Evolutionary conservation across 2,329 filamentous ascomycete species (phyloP).

Genomic region (Nannizziopsis arthrosporioides): DNA sequence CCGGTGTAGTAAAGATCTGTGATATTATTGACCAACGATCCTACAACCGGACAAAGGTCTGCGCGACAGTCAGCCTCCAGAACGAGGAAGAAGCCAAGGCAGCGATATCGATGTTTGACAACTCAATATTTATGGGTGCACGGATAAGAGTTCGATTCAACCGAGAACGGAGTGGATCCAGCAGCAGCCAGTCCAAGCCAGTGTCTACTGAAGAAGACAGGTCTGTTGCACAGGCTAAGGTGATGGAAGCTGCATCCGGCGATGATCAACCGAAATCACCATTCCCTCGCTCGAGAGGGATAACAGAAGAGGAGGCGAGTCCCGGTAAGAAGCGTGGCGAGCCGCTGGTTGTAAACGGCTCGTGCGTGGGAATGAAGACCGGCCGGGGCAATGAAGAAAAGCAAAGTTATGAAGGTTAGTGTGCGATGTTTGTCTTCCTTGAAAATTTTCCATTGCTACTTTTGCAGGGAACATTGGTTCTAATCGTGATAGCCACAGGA

Average conservation of each 20-base stretch:
- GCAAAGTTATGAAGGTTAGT: slow-evolving; percentile 10
- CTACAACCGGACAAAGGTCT: slow-evolving; percentile 17
- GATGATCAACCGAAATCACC: background rate
- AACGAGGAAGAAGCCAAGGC: slow-evolving; percentile 27
- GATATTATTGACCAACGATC: slow-evolving; percentile 21
- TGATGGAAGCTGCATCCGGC: background rate
- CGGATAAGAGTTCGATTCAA: slow-evolving; percentile 27
- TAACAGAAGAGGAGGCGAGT: slow-evolving; percentile 9
- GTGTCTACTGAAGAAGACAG: background rate
- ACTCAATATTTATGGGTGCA: slow-evolving; percentile 24
- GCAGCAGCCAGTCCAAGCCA: slow-evolving; percentile 6
- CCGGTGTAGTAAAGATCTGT: slow-evolving; percentile 25
- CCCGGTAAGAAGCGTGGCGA: slow-evolving; percentile 17
- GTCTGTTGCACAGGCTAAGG: background rate
- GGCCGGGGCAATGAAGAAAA: slow-evolving; percentile 7
- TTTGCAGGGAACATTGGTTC: background rate
- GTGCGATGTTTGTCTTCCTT: background rate
- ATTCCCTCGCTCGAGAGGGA: background rate
- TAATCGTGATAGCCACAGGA: slow-evolving; percentile 1
- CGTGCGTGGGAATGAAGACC: slow-evolving; percentile 18
- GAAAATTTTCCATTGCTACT: background rate
- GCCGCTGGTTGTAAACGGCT: slow-evolving; percentile 28
- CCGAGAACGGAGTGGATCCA: slow-evolving; percentile 15
- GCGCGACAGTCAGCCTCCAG: slow-evolving; percentile 24
- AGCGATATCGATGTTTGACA: slow-evolving; percentile 26